Base-by-base conservation (phyloP, 1,139 yeast species). In the Scheffersomyces stambukii region DNA sequence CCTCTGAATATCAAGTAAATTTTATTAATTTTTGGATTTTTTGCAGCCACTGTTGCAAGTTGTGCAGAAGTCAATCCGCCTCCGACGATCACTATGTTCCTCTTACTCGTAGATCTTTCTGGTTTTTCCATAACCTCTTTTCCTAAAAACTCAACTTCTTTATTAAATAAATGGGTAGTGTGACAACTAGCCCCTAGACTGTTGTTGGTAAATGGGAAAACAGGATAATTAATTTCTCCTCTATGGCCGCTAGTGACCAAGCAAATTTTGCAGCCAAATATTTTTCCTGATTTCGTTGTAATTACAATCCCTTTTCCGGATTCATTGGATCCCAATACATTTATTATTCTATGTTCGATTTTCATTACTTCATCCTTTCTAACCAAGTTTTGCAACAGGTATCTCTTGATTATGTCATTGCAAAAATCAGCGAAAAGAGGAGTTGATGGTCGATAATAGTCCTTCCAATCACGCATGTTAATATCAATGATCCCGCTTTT, bases 51-150 rank as follows among this genome's bases (percentile, higher is more conserved):
- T 38, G 65, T 61, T 2, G 69, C 68, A n/a, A 69, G 45, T 38
- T 69, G 75, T 0, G 74, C 75, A 0, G 73, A 62, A 0, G 75
- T 67, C 23, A 67, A 48, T 0, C 75, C 75, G 3, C 75, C 75
- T 0, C 75, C 75, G 4, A 68, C 67, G 14, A 69, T 59, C 1
- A 62, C 61, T 9, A 65, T 38, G 5, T 52, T 42, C 10, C 8
- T 5, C 8, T 9, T 9, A 10, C n/a, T 9, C n/a, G 5, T 5
- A n/a, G n/a, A n/a, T n/a, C n/a, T n/a, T 6, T 31, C 35, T 11
- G 14, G 29, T 17, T 31, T 21, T 7, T 3, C 6, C 8, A 26
- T 39, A 18, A 48, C 45, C 40, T 47, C 51, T 5, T 28, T 29
- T 29, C 49, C 40, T 20, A 60, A 55, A 26, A 48, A 60, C 6